Base-by-base conservation (phyloP, 2,329 filamentous ascomycete genomes). In the Fusarium nelsonii region DNA sequence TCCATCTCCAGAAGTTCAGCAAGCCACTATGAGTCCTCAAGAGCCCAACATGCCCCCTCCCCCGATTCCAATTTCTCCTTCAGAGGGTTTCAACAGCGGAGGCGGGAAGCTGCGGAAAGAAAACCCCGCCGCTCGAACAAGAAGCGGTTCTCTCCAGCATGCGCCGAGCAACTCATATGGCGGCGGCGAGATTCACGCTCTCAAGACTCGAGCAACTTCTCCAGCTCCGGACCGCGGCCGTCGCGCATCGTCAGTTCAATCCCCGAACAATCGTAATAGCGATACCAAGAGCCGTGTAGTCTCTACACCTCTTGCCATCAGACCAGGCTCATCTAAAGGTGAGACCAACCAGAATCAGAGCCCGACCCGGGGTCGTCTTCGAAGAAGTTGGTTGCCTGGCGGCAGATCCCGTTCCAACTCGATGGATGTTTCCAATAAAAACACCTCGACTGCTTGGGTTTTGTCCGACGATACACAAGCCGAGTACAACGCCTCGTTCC, bases 401-500 rank as follows among this genome's bases (percentile, higher is more conserved):
- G 79, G 78, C 23, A 77, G 84, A 59, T 86, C 85, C 32, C 82
- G 86, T 51, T 85, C 85, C 14, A 83, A 82, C 58, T 88, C 87
- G 8, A 57, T 75, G 11, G 79, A 81, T 12, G 72, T 76, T 23
- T 72, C 58, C 34, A 63, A 45, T 12, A 15, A 51, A 20, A 65
- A 52, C 57, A 73, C 64, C 14, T 65, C 72, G 28, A 77, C 78
- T 14, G 84, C 87, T 4, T 90, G 88, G 88, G 80, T 90, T 39
- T 78, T 89, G 68, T 79, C 83, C 4, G 83, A 85, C 9, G 84
- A 84, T 51, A 79, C 79, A 43, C 81, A 80, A 20, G 81, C 81
- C 14, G 87, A 90, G 53, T 90, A 90, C 74, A 89, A 87, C 73
- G 80, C 84, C 0, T 74, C 80, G 8, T 82, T 83, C 33, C 77